These are phyloP conservation scores for Ogataea chonburiensis DNA, from an alignment of 805 yeast species.

Conservation along the genomic window DNA sequence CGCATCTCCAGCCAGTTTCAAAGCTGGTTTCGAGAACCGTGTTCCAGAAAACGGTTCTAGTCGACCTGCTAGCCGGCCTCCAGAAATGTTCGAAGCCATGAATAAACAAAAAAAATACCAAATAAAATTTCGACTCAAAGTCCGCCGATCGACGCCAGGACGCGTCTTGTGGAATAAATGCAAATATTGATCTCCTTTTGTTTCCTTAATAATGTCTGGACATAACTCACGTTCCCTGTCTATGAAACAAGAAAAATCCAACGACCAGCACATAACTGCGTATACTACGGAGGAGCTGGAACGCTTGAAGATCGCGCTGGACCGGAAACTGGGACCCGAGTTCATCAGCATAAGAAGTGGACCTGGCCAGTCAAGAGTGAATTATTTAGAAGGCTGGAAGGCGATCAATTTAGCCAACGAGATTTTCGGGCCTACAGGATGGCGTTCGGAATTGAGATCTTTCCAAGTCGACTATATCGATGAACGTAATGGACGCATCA, in stretches of 20 bases:
- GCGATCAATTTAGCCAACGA: constrained; percentile 78
- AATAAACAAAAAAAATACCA: constrained; percentile 7
- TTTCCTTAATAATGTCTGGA: constrained; percentile 7
- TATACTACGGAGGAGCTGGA: constrained; percentile 30
- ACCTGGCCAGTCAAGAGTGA: constrained; percentile 65
- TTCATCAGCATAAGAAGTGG: constrained; percentile 74
- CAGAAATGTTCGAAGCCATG: constrained; percentile 8
- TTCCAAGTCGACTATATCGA: constrained; percentile 72
- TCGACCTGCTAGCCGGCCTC: constrained; percentile 3
- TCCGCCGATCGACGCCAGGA: constrained; percentile 8
- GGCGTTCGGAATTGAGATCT: constrained; percentile 70
- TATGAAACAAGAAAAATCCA: constrained; percentile 3
- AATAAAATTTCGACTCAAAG: constrained; percentile 1
- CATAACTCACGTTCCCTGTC: constrained; percentile 17
- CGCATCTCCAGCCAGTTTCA: neutral
- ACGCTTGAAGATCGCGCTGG: constrained; percentile 31
- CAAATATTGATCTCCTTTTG: constrained; percentile 12
- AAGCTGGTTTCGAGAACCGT: constrained; percentile 2
- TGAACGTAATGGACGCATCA: constrained; percentile 53
- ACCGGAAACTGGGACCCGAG: constrained; percentile 65
- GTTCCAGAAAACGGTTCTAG: constrained; percentile 1
- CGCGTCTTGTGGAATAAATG: constrained; percentile 10
- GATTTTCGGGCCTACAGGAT: constrained; percentile 80
- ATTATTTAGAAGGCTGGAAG: constrained; percentile 82
- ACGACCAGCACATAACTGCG: constrained; percentile 1